Evolutionary conservation across 1,284 basidiomycete genomes (phyloP), one percentile per base, ranked within the genome.

Genomic region (Coriolopsis trogii): DNA sequence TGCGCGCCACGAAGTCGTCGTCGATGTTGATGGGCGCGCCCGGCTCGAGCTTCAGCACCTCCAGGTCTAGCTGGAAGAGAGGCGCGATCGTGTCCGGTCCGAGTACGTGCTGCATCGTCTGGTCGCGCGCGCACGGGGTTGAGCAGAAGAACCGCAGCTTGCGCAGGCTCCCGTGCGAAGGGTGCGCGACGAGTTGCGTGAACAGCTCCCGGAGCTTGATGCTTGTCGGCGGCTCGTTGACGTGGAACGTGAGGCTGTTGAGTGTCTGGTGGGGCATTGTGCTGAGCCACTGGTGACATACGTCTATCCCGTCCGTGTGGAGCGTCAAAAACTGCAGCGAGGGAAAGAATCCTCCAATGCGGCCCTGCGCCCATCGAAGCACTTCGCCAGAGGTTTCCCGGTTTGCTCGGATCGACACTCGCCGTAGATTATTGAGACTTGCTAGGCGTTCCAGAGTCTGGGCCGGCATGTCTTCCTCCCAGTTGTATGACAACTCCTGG

Each of bases 11-110:
- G 46, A 51, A 54, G 15, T 39, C 39, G 46, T 58, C 49, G 40
- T 54, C 42, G 40, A 58, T 40, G 29, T 54, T 46, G 20, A 58
- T 46, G 6, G 48, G 33, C n/a, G 33, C 30, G 29, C 59, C 56
- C 12, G 45, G 57, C 34, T 49, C 42, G 37, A 46, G 57, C 51
- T 45, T 42, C 24, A 57, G 55, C 24, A 16, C 15, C 21, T 29
- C 15, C 20, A 50, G 41, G 24, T 47, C 36, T 13, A 57, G 51
- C 18, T 31, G 51, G 29, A 61, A 46, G 33, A 59, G 57, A 3
- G 57, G 53, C 23, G 48, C 26, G 33, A 61, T 48, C 18, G 43
- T 51, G 25, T 50, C 53, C 23, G 40, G 38, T 20, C 21, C 53
- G 40, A 59, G 16, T 20, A 39, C 12, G 40, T 53, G 39, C 5